Evolutionary conservation across 2,329 filamentous ascomycete genomes (phyloP).

Genomic region (Pestalotiopsis fici): DNA sequence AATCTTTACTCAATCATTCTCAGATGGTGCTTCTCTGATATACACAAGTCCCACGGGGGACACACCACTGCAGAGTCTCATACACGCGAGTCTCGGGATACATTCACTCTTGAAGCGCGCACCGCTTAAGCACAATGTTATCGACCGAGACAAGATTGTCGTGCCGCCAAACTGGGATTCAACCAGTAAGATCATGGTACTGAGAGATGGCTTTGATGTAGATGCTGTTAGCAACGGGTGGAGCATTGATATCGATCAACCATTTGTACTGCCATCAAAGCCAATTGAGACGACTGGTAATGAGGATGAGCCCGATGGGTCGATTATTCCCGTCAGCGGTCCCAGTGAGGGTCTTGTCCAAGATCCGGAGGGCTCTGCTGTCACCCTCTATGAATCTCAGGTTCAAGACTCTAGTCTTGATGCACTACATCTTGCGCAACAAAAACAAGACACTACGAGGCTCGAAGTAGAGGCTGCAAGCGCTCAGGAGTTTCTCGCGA

Average conservation of each 20-base stretch:
- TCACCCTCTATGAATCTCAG: conserved; percentile 75
- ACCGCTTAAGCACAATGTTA: conserved; percentile 84
- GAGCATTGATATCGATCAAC: conserved; percentile 77
- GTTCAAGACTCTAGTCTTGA: conserved; percentile 75
- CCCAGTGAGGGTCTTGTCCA: conserved; percentile 24
- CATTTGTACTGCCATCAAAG: conserved; percentile 36
- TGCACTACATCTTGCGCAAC: conserved; percentile 55
- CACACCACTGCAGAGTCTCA: conserved; percentile 75
- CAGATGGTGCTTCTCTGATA: conserved; percentile 82
- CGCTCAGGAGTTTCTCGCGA: conserved; percentile 74
- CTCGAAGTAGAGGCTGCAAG: conserved; percentile 70
- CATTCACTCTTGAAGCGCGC: conserved; percentile 79
- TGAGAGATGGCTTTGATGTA: conserved; percentile 89
- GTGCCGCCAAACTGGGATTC: conserved; percentile 98
- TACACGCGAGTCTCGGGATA: conserved; percentile 85
- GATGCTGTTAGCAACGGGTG: conserved; percentile 84
- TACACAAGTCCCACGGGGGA: conserved; percentile 78
- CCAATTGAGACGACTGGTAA: conserved; percentile 19
- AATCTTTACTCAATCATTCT: not conserved
- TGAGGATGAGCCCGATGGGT: not conserved
- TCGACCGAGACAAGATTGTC: conserved; percentile 90
- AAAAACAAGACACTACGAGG: conserved; percentile 41
- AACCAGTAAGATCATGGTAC: conserved; percentile 93
- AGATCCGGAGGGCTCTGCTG: conserved; percentile 60
- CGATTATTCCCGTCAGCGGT: conserved; percentile 16